Conservation (phyloP, 164 flowering plant species). For the Chimonanthus praecox region DNA sequence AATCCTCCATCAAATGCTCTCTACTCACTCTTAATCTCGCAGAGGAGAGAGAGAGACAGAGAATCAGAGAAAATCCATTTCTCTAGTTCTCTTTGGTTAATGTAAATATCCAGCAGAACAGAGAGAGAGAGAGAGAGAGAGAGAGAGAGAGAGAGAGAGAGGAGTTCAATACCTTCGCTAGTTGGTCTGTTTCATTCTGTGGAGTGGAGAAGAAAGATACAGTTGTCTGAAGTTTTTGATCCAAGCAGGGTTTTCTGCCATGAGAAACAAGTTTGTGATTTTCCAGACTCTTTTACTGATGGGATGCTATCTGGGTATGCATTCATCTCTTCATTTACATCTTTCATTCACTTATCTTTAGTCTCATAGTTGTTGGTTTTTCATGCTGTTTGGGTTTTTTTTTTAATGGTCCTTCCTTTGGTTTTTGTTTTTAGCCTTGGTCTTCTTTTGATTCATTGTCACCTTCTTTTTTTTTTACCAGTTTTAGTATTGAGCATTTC, state of each 20-base stretch:
- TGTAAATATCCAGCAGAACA: background rate
- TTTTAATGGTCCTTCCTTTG: background rate
- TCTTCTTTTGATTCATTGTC: background rate
- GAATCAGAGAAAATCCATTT: background rate
- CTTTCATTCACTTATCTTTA: no score
- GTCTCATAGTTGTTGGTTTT: no score
- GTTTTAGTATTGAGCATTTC: background rate
- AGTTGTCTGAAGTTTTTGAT: background rate
- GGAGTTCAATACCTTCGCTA: background rate
- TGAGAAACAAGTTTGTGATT: constrained; percentile 21
- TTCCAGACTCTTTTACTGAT: constrained; percentile 21
- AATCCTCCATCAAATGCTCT: background rate
- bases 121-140: background rate
- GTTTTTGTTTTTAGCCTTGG: background rate
- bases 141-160: background rate
- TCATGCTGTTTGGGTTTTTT: no score
- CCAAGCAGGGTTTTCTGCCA: constrained; percentile 2
- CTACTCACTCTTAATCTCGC: background rate
- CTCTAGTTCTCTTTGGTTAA: background rate
- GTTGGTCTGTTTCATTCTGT: no score
- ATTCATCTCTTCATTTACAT: background rate
- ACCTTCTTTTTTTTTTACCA: background rate
- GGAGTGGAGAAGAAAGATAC: background rate
- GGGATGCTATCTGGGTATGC: constrained; percentile 30
- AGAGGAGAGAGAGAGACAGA: background rate